Base-by-base conservation (phyloP, 108 stramenopile genomes). In the Cyclostephanos tholiformis region DNA sequence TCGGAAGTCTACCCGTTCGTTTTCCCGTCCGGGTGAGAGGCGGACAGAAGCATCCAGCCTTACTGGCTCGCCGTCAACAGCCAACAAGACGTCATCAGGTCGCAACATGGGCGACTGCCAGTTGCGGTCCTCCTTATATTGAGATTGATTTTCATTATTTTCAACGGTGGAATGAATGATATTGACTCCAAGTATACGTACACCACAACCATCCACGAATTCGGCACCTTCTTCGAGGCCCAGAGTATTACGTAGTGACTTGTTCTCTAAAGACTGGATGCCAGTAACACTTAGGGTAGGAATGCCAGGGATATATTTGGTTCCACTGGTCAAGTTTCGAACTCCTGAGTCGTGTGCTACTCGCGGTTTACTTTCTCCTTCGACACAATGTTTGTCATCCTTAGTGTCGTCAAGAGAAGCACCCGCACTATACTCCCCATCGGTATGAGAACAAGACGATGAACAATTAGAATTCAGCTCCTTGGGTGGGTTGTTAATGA, bases 1-100 rank as follows among this genome's bases (percentile, higher is more conserved):
- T 0, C 52, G 68, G 52, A 67, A 67, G 62, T 67, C 41, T 6
- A 77, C 63, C 8, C 76, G 68, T 70, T 77, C 76, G 36, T 77
- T 63, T 39, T 69, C 63, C 39, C 76, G 38, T 9, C 52, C 76
- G 4, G 76, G 27, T 16, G 63, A 36, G 23, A 77, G 76, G 10
- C 52, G 19, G 36, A 77, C 76, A 20, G 76, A 70, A 3, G 69
- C 76, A 64, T 77, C 76, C 0, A 63, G 39, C 30, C 56, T 55
- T 12, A 77, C 27, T 38, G 68, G 60, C 44, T 70, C 65, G 17
- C 20, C 61, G 27, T 70, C 67, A 52, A 77, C 39, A 25, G 63
- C 58, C 65, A 77, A 53, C 4, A 77, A 61, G 32, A 77, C 41
- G 35, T 77, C 76, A 26, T 77, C 69, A 29, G 44, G 0, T 27